Conservation (phyloP, 1,284 basidiomycete species). For the Coniophora puteana region DNA sequence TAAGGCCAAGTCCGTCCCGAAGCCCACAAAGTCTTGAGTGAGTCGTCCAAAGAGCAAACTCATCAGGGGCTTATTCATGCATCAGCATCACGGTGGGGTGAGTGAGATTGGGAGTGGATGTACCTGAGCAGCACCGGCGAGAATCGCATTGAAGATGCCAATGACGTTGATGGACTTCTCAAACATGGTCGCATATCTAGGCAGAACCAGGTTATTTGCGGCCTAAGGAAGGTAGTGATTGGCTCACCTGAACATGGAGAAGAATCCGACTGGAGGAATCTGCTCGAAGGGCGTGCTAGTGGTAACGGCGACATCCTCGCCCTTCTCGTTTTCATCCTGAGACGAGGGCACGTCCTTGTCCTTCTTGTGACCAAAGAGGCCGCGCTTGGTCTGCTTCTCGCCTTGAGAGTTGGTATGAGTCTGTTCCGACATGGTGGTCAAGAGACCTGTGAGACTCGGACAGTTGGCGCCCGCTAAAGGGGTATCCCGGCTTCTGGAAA, state of each 20-base stretch:
- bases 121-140: constrained; percentile 15
- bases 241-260: constrained; percentile 20
- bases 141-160: constrained; percentile 36
- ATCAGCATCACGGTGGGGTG: too few relatives aligned
- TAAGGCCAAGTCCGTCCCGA: too few relatives aligned
- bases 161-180: constrained; percentile 64
- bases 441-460: too few relatives aligned
- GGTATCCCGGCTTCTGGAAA: too few relatives aligned
- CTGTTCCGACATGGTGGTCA: too few relatives aligned
- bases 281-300: background rate
- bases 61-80: constrained; percentile 83
- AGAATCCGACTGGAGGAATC: constrained; percentile 9
- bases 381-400: background rate
- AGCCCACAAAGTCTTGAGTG: constrained; percentile 69
- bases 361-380: constrained; percentile 4
- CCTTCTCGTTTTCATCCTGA: background rate
- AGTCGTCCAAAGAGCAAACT: constrained; percentile 75
- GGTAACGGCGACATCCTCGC: background rate
- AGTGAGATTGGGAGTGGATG: constrained; percentile 3
- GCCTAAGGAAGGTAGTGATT: background rate
- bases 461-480: too few relatives aligned
- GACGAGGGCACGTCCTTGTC: background rate
- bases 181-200: constrained; percentile 62
- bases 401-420: background rate
- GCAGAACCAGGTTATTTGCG: too few relatives aligned